Conservation (phyloP, 2,329 filamentous ascomycete genomes). For the Lasiodiplodia sp. region DNA sequence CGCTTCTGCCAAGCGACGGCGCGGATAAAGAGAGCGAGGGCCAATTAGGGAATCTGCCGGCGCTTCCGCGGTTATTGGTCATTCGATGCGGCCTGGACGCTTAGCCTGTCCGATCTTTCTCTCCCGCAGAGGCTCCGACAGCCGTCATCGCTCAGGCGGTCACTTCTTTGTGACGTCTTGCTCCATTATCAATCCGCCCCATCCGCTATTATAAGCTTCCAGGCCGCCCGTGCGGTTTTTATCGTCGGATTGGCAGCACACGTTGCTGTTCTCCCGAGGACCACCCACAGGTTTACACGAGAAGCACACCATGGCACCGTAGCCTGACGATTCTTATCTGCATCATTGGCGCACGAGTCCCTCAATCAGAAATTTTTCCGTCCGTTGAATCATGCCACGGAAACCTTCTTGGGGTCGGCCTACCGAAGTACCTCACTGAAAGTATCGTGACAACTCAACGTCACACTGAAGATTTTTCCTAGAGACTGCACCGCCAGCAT, state of each 20-base stretch:
- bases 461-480: neutral
- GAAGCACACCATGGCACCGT: neutral
- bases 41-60: constrained; percentile 21
- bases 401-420: neutral
- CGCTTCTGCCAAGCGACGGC: constrained; percentile 10
- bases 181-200: constrained; percentile 9
- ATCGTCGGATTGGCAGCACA: neutral
- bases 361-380: neutral
- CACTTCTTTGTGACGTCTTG: constrained; percentile 16
- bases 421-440: neutral
- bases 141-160: constrained; percentile 1
- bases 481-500: neutral
- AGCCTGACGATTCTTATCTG: neutral
- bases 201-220: constrained; percentile 19
- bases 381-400: neutral
- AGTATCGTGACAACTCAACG: constrained; percentile 11
- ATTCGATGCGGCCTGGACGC: constrained; percentile 7
- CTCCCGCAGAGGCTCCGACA: constrained; percentile 4
- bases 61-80: constrained; percentile 20
- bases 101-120: constrained; percentile 10
- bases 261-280: neutral
- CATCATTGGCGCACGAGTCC: neutral
- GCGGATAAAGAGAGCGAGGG: constrained; percentile 15
- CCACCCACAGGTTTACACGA: neutral
- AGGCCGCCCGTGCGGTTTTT: constrained; percentile 1